Evolutionary conservation across 164 flowering plant genomes (phyloP).

Genomic region (Liriodendron chinense): DNA sequence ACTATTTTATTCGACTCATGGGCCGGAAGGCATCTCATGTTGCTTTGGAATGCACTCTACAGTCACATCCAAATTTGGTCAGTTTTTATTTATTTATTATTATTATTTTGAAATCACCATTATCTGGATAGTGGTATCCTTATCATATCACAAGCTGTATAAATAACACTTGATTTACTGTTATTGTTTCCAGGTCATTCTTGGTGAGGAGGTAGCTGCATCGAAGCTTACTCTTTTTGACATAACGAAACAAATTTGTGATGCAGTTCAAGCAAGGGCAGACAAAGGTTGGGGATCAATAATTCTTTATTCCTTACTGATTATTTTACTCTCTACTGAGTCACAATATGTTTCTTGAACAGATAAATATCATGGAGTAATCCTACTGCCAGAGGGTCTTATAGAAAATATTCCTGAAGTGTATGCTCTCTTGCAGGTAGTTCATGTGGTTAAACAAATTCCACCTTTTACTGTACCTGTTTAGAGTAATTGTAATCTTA

Average conservation of each 20-base stretch:
- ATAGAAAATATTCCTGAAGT: conserved; percentile 98
- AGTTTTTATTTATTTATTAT: conserved; percentile 6
- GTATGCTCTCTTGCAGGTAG: conserved; percentile 92
- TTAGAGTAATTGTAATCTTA: too few species aligned
- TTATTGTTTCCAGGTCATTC: conserved; percentile 59
- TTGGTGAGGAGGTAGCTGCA: conserved; percentile 97
- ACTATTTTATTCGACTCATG: conserved; percentile 94
- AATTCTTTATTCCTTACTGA: neutral
- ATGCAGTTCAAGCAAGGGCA: conserved; percentile 94
- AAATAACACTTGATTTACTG: neutral
- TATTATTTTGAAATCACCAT: neutral
- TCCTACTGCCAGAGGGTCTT: conserved; percentile 92
- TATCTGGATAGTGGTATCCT: neutral
- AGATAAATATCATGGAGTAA: conserved; percentile 96
- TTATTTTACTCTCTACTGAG: conserved; percentile 4
- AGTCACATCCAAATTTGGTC: conserved; percentile 97
- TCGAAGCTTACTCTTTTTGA: conserved; percentile 97
- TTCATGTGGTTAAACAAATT: neutral
- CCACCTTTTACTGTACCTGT: neutral
- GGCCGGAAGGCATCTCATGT: conserved; percentile 97
- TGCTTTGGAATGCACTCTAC: conserved; percentile 95
- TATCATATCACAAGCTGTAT: neutral
- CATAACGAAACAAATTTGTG: conserved; percentile 86
- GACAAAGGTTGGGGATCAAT: conserved; percentile 50
- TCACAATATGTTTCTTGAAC: conserved; percentile 14